Evolutionary conservation across 1,284 basidiomycete species (phyloP).

Genomic region (Ceratobasidium sp.): DNA sequence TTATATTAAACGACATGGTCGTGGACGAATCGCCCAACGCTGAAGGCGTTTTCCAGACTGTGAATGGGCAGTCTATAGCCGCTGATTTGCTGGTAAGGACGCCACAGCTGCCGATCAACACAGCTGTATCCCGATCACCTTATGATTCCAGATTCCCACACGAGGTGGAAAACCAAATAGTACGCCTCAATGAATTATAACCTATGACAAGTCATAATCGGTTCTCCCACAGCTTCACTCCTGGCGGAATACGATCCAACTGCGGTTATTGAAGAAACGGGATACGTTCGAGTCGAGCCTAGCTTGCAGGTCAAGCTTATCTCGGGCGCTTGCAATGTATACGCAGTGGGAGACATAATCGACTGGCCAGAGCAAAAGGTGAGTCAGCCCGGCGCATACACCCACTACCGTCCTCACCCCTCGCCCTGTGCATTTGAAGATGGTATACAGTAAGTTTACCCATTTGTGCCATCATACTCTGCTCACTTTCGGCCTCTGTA

Average conservation of each 20-base stretch:
- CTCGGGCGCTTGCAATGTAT: conserved; percentile 46
- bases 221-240: conserved; percentile 60
- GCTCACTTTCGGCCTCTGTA: neutral
- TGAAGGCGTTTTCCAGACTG: conserved; percentile 14
- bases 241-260: conserved; percentile 56
- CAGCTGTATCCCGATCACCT: neutral
- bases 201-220: conserved; percentile 59
- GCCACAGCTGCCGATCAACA: too few relatives aligned
- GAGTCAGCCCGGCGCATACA: neutral
- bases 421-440: neutral
- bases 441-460: conserved; percentile 25
- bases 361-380: conserved; percentile 50
- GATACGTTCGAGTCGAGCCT: conserved; percentile 43
- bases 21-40: neutral
- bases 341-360: conserved; percentile 49
- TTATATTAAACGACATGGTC: conserved; percentile 66
- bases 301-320: conserved; percentile 46
- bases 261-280: neutral
- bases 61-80: neutral
- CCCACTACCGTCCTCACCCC: neutral
- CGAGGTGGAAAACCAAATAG: conserved; percentile 38
- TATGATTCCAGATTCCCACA: conserved; percentile 18
- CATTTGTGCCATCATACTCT: neutral
- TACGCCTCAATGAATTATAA: conserved; percentile 53
- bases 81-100: conserved; percentile 31